Evolutionary conservation across 148 eudicot genomes (phyloP).

Genomic region (Talinum fruticosum): DNA sequence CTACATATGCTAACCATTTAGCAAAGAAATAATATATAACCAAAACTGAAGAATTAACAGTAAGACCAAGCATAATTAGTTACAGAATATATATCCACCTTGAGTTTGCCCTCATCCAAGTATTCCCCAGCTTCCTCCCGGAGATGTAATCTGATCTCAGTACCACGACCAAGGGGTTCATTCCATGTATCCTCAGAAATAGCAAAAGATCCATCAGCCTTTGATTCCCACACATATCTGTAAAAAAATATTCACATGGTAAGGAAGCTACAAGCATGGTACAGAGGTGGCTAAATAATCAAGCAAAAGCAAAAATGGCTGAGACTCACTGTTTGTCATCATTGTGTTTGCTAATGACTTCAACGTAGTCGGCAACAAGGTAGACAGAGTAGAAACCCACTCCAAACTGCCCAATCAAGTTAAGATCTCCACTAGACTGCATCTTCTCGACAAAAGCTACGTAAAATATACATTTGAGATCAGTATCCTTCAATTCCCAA

Average conservation of each 20-base stretch:
- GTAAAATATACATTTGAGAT: slow-evolving; percentile 13
- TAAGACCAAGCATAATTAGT: background rate
- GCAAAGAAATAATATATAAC: background rate
- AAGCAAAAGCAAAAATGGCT: background rate
- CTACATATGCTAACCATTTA: background rate
- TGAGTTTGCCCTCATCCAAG: slow-evolving; percentile 79
- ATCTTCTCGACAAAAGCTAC: slow-evolving; percentile 98
- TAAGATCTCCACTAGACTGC: slow-evolving; percentile 96
- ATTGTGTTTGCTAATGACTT: slow-evolving; percentile 94
- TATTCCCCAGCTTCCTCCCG: slow-evolving; percentile 96
- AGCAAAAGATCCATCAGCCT: slow-evolving; percentile 98
- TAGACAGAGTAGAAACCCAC: slow-evolving; percentile 98
- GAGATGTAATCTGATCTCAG: slow-evolving; percentile 96
- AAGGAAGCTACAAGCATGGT: background rate
- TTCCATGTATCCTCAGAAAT: slow-evolving; percentile 93
- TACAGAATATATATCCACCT: slow-evolving; percentile 38
- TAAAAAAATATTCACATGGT: slow-evolving; percentile 10
- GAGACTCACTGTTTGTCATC: slow-evolving; percentile 87
- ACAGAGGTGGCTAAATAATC: background rate
- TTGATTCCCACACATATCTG: slow-evolving; percentile 98
- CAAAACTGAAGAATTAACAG: background rate
- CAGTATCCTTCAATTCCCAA: background rate
- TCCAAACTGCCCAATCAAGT: slow-evolving; percentile 96
- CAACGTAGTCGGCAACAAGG: slow-evolving; percentile 97
- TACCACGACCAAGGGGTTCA: slow-evolving; percentile 98